These are phyloP conservation scores for Schizosaccharomyces osmophilus DNA, from an alignment of 805 yeast species.

Conservation along the genomic window DNA sequence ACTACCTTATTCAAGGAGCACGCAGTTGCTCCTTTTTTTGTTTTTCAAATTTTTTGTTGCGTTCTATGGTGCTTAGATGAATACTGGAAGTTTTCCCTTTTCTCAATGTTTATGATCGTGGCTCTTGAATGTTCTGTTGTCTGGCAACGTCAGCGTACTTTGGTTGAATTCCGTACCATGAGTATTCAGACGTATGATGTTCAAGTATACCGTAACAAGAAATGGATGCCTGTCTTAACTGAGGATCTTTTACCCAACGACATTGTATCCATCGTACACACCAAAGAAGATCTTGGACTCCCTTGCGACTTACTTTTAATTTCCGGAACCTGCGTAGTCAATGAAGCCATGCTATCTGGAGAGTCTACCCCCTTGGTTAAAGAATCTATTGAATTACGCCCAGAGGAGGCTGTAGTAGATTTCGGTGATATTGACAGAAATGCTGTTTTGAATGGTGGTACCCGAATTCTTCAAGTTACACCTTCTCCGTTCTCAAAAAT, in stretches of 20 bases:
- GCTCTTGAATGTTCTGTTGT: conserved; percentile 87
- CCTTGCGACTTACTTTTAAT: conserved; percentile 79
- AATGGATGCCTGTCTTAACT: conserved; percentile 50
- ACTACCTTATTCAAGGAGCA: conserved; percentile 81
- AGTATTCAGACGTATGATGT: conserved; percentile 78
- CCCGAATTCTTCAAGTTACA: conserved; percentile 68
- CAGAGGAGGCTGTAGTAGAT: conserved; percentile 39
- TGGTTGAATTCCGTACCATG: conserved; percentile 91
- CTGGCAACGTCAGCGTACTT: conserved; percentile 80
- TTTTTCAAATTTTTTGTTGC: conserved; percentile 86
- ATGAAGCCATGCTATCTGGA: conserved; percentile 97
- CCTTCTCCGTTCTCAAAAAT: conserved; percentile 25
- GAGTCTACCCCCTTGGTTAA: conserved; percentile 92
- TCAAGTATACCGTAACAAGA: conserved; percentile 40
- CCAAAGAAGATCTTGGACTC: conserved; percentile 71
- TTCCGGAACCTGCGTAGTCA: conserved; percentile 83
- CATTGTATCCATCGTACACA: conserved; percentile 36
- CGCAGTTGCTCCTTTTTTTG: conserved; percentile 94
- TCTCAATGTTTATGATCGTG: conserved; percentile 75
- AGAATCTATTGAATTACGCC: conserved; percentile 72
- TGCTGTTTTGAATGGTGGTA: conserved; percentile 80
- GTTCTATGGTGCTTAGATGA: conserved; percentile 92
- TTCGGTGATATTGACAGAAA: conserved; percentile 72
- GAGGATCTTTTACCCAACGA: conserved; percentile 76
- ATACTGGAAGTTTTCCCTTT: conserved; percentile 83